These are phyloP conservation scores for Tolypocladium amazonense DNA, from an alignment of 2,329 filamentous ascomycete genomes.

Conservation along the genomic window DNA sequence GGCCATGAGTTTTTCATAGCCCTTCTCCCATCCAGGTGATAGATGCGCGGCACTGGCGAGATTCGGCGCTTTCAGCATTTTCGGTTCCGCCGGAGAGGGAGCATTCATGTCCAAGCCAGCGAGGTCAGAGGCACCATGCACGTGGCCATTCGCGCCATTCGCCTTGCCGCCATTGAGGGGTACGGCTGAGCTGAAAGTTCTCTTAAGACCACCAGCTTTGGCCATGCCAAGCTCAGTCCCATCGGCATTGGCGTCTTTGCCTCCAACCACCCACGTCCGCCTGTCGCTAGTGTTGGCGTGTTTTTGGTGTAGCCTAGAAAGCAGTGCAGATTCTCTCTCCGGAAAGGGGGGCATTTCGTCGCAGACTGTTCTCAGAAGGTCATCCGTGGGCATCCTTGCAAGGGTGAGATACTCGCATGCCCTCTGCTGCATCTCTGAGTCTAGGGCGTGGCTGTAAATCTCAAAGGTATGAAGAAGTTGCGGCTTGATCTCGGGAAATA, in stretches of 20 bases:
- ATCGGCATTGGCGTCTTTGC: constrained; percentile 85
- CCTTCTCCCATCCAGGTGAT: constrained; percentile 87
- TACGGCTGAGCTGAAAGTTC: constrained; percentile 63
- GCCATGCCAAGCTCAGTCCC: constrained; percentile 68
- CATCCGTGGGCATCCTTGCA: constrained; percentile 77
- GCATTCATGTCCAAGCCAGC: constrained; percentile 71
- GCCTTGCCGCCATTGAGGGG: constrained; percentile 34
- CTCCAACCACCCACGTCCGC: constrained; percentile 94
- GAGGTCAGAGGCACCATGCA: constrained; percentile 53
- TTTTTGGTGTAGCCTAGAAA: constrained; percentile 90
- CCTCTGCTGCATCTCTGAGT: constrained; percentile 90
- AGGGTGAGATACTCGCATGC: constrained; percentile 90
- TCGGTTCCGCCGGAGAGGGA: constrained; percentile 44
- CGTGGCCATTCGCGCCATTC: constrained; percentile 36
- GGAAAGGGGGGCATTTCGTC: constrained; percentile 99
- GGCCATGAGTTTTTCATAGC: constrained; percentile 75
- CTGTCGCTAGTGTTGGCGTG: constrained; percentile 88
- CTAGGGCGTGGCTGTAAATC: constrained; percentile 85
- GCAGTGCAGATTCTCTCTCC: constrained; percentile 79
- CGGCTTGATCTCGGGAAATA: constrained; percentile 97
- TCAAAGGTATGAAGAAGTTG: constrained; percentile 86
- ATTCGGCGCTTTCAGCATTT: constrained; percentile 60
- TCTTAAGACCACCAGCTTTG: constrained; percentile 73
- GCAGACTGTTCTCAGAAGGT: constrained; percentile 84
- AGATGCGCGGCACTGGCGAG: constrained; percentile 86